These are phyloP conservation scores for Strombidium stylifer DNA, from an alignment of 73 alveolate species.

Conservation along the genomic window DNA sequence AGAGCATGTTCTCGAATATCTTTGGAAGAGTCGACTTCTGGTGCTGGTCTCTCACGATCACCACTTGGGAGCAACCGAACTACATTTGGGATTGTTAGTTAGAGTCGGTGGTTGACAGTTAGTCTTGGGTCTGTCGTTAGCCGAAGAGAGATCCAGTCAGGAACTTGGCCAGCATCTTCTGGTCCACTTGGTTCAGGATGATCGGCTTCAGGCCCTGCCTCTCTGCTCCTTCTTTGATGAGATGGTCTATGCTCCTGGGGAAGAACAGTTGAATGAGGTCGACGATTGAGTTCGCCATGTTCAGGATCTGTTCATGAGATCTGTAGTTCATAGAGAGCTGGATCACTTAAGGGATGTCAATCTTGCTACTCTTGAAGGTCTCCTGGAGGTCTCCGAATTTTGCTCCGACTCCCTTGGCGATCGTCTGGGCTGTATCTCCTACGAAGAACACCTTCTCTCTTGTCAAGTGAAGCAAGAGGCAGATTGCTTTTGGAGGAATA, in stretches of 20 bases:
- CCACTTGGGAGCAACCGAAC: conserved; percentile 81
- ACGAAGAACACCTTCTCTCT: conserved; percentile 54
- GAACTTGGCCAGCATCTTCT: background rate
- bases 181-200: conserved; percentile 9
- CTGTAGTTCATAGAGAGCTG: conserved; percentile 54
- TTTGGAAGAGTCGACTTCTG: conserved; percentile 59
- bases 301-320: conserved; percentile 63
- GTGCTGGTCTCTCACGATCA: conserved; percentile 72
- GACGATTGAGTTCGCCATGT: conserved; percentile 74
- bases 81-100: conserved; percentile 10
- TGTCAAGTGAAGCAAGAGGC: conserved; percentile 43
- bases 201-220: conserved; percentile 80
- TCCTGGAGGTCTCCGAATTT: conserved; percentile 65
- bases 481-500: conserved; percentile 57
- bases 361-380: conserved; percentile 27
- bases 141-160: background rate
- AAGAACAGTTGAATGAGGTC: conserved; percentile 64
- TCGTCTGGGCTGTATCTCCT: conserved; percentile 89
- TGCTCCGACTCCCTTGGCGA: conserved; percentile 85
- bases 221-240: conserved; percentile 66
- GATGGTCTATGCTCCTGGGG: conserved; percentile 80
- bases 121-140: background rate
- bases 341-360: conserved; percentile 39
- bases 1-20: conserved; percentile 55
- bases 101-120: background rate